Percentiles rank a stretch among this genome's conserved stretches.
These are phyloP conservation scores for Marasmius oreades DNA, from an alignment of 1,284 basidiomycete species.

Conservation along the genomic window DNA sequence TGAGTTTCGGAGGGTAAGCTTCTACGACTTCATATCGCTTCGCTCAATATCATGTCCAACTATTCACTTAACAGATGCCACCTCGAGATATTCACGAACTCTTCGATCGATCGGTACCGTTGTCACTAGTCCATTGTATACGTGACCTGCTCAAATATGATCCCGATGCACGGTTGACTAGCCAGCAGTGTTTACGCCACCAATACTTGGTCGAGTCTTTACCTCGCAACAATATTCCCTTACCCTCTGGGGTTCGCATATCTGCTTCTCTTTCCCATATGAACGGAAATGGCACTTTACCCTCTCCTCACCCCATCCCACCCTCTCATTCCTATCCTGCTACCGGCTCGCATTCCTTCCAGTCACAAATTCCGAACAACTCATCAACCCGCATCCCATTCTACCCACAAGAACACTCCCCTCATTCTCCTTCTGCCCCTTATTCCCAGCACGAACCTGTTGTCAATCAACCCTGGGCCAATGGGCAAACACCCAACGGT, in stretches of 20 bases:
- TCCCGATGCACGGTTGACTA: conserved; percentile 82
- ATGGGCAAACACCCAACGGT: conserved; percentile 25
- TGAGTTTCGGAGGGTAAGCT: conserved; percentile 79
- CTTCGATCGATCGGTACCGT: conserved; percentile 79
- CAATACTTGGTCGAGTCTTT: conserved; percentile 78
- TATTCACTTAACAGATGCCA: conserved; percentile 47
- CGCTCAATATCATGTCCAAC: conserved; percentile 10
- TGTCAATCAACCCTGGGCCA: conserved; percentile 36
- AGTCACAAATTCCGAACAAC: conserved; percentile 32
- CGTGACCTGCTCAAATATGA: conserved; percentile 91
- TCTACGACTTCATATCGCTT: conserved; percentile 10
- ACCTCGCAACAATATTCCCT: conserved; percentile 66
- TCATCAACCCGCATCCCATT: conserved; percentile 52
- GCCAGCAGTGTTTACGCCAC: conserved; percentile 84
- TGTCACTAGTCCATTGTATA: conserved; percentile 88
- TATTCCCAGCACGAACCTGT: conserved; percentile 15
- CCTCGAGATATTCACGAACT: conserved; percentile 76
- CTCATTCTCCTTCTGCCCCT: conserved; percentile 18
- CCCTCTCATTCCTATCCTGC: conserved; percentile 34
- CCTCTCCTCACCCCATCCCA: conserved; percentile 23
- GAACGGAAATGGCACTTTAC: conserved; percentile 31
- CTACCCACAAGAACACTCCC: conserved; percentile 36
- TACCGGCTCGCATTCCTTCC: conserved; percentile 55
- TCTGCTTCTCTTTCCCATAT: conserved; percentile 30
- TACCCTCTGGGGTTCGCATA: conserved; percentile 47